Percentiles rank a stretch among this genome's conserved stretches.
These are phyloP conservation scores for Thermomyces lanuginosus DNA, from an alignment of 2,329 filamentous ascomycete genomes.

Conservation along the genomic window DNA sequence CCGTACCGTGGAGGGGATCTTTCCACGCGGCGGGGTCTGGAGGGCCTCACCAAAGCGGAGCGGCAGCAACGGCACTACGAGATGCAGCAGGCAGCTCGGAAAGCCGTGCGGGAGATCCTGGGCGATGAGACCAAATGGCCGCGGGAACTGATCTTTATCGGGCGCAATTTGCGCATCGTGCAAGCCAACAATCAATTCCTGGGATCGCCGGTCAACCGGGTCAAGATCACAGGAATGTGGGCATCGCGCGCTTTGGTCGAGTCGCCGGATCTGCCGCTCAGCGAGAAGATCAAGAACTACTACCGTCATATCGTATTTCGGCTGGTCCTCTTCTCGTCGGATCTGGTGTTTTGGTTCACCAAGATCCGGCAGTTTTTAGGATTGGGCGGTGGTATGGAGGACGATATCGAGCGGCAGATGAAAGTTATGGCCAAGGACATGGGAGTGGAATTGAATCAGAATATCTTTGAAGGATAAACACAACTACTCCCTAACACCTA, in stretches of 20 bases:
- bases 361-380: conserved; percentile 63
- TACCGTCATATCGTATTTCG: conserved; percentile 71
- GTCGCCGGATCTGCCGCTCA: conserved; percentile 46
- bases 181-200: conserved; percentile 87
- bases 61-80: conserved; percentile 50
- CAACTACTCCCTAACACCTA: no score
- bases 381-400: conserved; percentile 73
- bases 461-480: conserved; percentile 80
- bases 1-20: conserved; percentile 77
- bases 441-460: conserved; percentile 77
- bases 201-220: conserved; percentile 71
- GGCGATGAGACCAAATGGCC: conserved; percentile 79
- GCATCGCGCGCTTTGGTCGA: conserved; percentile 70
- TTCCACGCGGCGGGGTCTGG: conserved; percentile 42
- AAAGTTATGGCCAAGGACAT: conserved; percentile 75
- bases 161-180: conserved; percentile 79
- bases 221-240: conserved; percentile 90
- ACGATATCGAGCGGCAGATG: conserved; percentile 82
- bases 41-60: conserved; percentile 37
- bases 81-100: conserved; percentile 58
- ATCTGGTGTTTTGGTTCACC: conserved; percentile 69
- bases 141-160: conserved; percentile 80
- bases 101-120: conserved; percentile 62
- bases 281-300: conserved; percentile 50
- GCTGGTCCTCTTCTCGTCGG: conserved; percentile 55